These are phyloP conservation scores for Lactarius evosmus DNA, from an alignment of 768 basidiomycete species.

Conservation along the genomic window DNA sequence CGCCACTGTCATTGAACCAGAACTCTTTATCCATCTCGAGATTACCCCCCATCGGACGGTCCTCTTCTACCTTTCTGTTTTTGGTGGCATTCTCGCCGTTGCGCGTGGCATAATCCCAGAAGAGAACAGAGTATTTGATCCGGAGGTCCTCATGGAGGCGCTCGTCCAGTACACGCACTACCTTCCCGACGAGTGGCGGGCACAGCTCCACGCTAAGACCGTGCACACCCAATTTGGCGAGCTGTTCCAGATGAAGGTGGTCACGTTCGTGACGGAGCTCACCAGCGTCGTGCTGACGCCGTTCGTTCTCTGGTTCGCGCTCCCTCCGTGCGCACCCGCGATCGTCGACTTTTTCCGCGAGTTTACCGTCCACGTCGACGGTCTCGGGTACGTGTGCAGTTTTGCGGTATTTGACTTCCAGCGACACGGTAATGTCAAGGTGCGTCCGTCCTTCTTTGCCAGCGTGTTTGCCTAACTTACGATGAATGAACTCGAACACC, in stretches of 20 bases:
- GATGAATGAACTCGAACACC: not conserved
- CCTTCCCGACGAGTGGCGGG: conserved; percentile 92
- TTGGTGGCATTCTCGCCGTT: conserved; percentile 83
- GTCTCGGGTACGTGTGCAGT: conserved; percentile 93
- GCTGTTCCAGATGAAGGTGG: conserved; percentile 89
- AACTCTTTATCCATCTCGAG: conserved; percentile 90
- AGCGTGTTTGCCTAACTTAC: not conserved
- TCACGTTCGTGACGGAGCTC: conserved; percentile 84
- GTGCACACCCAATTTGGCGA: conserved; percentile 90
- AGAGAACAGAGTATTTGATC: conserved; percentile 90
- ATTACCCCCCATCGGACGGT: conserved; percentile 91
- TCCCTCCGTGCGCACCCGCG: conserved; percentile 84
- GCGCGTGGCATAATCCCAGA: conserved; percentile 95
- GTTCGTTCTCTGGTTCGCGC: conserved; percentile 88
- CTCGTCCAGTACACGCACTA: conserved; percentile 95
- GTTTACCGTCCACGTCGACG: conserved; percentile 95
- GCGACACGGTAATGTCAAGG: conserved; percentile 88
- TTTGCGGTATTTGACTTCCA: conserved; percentile 99
- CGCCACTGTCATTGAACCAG: conserved; percentile 89
- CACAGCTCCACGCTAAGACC: conserved; percentile 83
- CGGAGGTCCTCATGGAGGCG: conserved; percentile 87
- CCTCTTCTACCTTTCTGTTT: conserved; percentile 87
- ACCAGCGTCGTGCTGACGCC: conserved; percentile 91
- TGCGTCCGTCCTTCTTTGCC: conserved; percentile 33
- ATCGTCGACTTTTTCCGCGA: conserved; percentile 98